Conservation (phyloP, 345 rosid species). For the Dipteronia sinensis region DNA sequence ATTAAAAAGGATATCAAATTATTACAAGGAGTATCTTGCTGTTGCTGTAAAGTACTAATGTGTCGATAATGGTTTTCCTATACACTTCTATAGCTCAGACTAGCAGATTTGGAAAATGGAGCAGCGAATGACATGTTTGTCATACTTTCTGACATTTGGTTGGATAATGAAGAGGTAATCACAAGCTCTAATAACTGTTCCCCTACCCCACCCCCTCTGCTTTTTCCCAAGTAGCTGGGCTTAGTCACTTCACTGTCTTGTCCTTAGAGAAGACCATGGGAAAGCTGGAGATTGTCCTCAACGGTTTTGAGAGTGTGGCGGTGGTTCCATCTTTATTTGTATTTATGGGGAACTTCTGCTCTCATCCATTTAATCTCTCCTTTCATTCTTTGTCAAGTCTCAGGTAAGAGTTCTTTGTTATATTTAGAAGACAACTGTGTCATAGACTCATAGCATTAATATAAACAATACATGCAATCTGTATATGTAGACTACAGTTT, state of each 20-base stretch:
- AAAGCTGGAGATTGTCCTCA: constrained; percentile 73
- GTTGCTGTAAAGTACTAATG: neutral
- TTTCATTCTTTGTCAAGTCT: constrained; percentile 75
- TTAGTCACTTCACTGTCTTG: constrained; percentile 42
- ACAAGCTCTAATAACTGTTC: constrained; percentile 9
- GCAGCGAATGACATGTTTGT: constrained; percentile 86
- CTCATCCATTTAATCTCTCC: constrained; percentile 77
- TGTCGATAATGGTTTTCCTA: constrained; percentile 34
- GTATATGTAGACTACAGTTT: constrained; percentile 57
- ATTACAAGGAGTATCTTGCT: constrained; percentile 2
- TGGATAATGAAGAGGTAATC: constrained; percentile 84
- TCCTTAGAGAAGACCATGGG: constrained; percentile 70
- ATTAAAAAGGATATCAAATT: constrained; percentile 6
- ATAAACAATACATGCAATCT: constrained; percentile 5
- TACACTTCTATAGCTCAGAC: constrained; percentile 52
- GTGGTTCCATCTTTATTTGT: constrained; percentile 92
- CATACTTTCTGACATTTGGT: constrained; percentile 87
- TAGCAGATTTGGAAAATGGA: constrained; percentile 61
- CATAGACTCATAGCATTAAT: constrained; percentile 5
- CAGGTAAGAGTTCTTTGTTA: constrained; percentile 48
- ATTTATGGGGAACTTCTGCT: constrained; percentile 92
- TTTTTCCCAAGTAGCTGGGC: constrained; percentile 25
- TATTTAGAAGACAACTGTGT: neutral
- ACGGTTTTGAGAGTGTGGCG: constrained; percentile 78
- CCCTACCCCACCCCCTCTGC: neutral